A percentile compares a stretch with the other conserved stretches of the same genome.
phyloP scores from a whole-genome alignment of 495 filamentous ascomycete species.

The Choiromyces venosus region DNA sequence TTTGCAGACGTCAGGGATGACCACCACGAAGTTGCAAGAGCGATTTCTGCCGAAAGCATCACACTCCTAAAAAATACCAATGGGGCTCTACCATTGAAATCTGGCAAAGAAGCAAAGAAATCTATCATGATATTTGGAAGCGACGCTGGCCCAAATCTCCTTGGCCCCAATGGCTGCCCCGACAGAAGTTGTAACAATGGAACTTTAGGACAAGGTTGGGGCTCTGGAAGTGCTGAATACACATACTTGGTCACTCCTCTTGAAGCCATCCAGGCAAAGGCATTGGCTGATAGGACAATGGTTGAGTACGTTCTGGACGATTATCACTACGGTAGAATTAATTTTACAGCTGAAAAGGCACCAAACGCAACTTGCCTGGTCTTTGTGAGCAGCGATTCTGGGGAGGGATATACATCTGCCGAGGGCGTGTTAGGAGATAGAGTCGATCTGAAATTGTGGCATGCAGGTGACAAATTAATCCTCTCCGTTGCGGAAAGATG shows the following conservation, averaged over 20 bases:
- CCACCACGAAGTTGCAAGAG: slow-evolving; percentile 63
- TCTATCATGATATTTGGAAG: slow-evolving; percentile 75
- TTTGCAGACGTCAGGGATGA: slow-evolving; percentile 46
- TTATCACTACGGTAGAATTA: background rate
- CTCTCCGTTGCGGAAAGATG: slow-evolving; percentile 65
- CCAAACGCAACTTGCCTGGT: slow-evolving; percentile 63
- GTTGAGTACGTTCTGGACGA: slow-evolving; percentile 9
- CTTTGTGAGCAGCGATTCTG: slow-evolving; percentile 57
- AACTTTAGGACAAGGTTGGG: slow-evolving; percentile 83
- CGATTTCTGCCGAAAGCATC: slow-evolving; percentile 76
- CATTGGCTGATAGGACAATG: slow-evolving; percentile 47
- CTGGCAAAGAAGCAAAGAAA: slow-evolving; percentile 53
- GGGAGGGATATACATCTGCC: slow-evolving; percentile 59
- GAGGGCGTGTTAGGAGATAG: slow-evolving; percentile 70
- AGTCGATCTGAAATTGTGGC: slow-evolving; percentile 72
- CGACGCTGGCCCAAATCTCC: slow-evolving; percentile 67
- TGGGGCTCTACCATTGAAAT: slow-evolving; percentile 36
- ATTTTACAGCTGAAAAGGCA: slow-evolving; percentile 14
- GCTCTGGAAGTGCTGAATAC: slow-evolving; percentile 81
- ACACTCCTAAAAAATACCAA: slow-evolving; percentile 57
- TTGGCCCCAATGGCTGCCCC: slow-evolving; percentile 48
- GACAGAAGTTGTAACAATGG: slow-evolving; percentile 71
- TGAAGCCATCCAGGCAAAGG: slow-evolving; percentile 70
- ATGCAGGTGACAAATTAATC: slow-evolving; percentile 69
- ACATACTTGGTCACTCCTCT: slow-evolving; percentile 81